Evolutionary conservation across 2,329 filamentous ascomycete genomes (phyloP).

Genomic region (Paecilomyces sp.): DNA sequence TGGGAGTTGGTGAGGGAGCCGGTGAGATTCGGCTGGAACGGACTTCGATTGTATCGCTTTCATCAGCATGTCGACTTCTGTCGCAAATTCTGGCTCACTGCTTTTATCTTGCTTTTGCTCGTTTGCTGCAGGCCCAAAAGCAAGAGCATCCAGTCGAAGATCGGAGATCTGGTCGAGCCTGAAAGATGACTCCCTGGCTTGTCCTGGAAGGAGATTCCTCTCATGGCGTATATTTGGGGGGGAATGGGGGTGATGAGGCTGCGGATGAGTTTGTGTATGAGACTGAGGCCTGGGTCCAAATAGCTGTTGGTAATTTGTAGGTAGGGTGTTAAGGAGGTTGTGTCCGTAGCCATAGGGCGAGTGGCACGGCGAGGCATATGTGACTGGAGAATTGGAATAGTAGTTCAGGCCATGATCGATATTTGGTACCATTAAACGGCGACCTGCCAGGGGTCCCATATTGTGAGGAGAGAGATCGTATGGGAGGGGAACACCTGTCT

Average conservation of each 20-base stretch:
- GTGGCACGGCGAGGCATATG: conserved; percentile 31
- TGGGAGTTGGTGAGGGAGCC: conserved; percentile 20
- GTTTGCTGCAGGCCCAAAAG: neutral
- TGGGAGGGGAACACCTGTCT: conserved; percentile 33
- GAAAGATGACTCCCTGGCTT: conserved; percentile 9
- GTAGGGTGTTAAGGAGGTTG: conserved; percentile 20
- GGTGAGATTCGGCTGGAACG: conserved; percentile 15
- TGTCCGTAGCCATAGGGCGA: conserved; percentile 27
- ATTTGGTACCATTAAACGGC: conserved; percentile 30
- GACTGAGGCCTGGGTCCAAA: conserved; percentile 19
- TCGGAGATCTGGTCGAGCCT: conserved; percentile 8
- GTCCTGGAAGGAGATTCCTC: conserved; percentile 28
- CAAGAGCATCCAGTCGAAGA: neutral
- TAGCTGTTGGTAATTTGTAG: conserved; percentile 25
- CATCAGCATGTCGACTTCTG: conserved; percentile 82
- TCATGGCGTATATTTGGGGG: conserved; percentile 31
- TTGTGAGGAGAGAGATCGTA: conserved; percentile 33
- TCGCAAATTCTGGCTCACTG: conserved; percentile 60
- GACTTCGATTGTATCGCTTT: conserved; percentile 71
- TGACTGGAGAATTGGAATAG: conserved; percentile 27
- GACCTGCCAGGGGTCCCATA: conserved; percentile 27
- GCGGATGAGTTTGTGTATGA: conserved; percentile 2
- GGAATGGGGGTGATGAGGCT: conserved; percentile 22
- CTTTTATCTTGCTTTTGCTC: neutral
- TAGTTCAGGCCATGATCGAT: conserved; percentile 27